Percentiles rank a stretch among this genome's conserved stretches.
Conservation (phyloP, 1,284 basidiomycete genomes). For the Tylopilus sp. region DNA sequence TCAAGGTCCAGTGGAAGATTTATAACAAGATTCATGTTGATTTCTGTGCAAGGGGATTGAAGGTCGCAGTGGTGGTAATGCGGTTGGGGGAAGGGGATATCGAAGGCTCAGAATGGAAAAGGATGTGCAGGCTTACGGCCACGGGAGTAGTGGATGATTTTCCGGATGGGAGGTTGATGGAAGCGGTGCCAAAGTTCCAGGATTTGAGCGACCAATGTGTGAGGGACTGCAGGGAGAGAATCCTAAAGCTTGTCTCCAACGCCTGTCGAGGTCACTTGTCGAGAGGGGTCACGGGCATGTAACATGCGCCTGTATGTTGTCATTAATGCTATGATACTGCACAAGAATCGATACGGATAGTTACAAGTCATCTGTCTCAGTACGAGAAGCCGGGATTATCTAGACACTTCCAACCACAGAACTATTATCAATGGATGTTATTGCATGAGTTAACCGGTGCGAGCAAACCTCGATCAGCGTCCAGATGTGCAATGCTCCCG, state of each 20-base stretch:
- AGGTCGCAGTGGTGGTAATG: conserved; percentile 32
- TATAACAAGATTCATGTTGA: conserved; percentile 20
- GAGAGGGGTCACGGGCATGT: background rate
- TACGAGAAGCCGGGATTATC: background rate
- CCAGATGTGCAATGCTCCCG: background rate
- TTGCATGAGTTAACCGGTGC: background rate
- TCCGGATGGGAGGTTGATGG: conserved; percentile 13
- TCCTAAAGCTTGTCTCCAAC: conserved; percentile 20
- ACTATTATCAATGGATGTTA: conserved; percentile 1
- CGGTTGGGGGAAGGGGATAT: conserved; percentile 25
- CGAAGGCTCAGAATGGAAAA: conserved; percentile 15
- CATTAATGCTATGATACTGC: conserved; percentile 1
- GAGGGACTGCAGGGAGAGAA: conserved; percentile 20
- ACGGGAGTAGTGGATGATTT: conserved; percentile 7
- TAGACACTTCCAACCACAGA: background rate
- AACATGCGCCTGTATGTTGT: conserved; percentile 1
- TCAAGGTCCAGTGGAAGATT: conserved; percentile 18
- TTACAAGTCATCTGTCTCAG: background rate
- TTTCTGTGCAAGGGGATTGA: conserved; percentile 13
- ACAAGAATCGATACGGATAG: background rate
- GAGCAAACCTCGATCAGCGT: conserved; percentile 1
- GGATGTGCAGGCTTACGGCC: conserved; percentile 13
- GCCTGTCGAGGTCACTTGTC: background rate
- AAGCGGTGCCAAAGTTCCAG: conserved; percentile 18
- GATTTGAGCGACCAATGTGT: conserved; percentile 15